Percentiles rank a stretch among this genome's conserved stretches.
Conservation (phyloP, 2,329 filamentous ascomycete genomes). For the Fusarium ramigenum region DNA sequence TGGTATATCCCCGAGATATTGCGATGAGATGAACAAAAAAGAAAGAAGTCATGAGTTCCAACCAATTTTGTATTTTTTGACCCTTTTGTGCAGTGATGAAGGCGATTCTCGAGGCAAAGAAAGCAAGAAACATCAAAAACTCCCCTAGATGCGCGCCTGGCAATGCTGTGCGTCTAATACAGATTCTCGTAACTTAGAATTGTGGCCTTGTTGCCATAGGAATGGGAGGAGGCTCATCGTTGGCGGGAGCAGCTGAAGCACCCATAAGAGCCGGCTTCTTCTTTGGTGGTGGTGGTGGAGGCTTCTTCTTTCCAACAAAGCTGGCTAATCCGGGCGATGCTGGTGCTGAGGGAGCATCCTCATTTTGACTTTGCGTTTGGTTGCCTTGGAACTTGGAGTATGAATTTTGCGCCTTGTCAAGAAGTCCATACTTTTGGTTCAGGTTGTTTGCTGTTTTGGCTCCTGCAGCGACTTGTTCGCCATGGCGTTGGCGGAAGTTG, state of each 20-base stretch:
- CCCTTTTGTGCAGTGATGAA: not conserved
- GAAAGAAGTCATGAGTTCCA: conserved; percentile 31
- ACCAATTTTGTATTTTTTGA: conserved; percentile 6
- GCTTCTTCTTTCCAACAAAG: conserved; percentile 61
- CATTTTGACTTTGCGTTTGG: conserved; percentile 29
- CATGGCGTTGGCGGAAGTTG: conserved; percentile 76
- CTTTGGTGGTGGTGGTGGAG: conserved; percentile 62
- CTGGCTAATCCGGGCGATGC: conserved; percentile 23
- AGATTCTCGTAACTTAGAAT: conserved; percentile 46
- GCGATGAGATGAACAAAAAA: conserved; percentile 40
- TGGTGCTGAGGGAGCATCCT: conserved; percentile 7
- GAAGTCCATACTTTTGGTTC: conserved; percentile 69
- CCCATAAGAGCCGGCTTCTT: conserved; percentile 57
- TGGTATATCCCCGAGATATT: conserved; percentile 36
- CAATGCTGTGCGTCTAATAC: conserved; percentile 11
- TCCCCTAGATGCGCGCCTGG: conserved; percentile 15
- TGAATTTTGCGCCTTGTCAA: conserved; percentile 49
- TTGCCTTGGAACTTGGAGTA: conserved; percentile 32
- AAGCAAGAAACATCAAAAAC: not conserved
- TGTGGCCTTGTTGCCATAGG: conserved; percentile 61
- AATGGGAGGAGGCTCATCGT: conserved; percentile 59
- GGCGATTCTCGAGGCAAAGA: not conserved
- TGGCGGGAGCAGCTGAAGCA: conserved; percentile 34
- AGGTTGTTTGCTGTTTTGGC: conserved; percentile 64
- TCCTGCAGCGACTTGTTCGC: conserved; percentile 72